Evolutionary conservation across 306 rosid species (phyloP).

Genomic region (Albizia julibrissin): DNA sequence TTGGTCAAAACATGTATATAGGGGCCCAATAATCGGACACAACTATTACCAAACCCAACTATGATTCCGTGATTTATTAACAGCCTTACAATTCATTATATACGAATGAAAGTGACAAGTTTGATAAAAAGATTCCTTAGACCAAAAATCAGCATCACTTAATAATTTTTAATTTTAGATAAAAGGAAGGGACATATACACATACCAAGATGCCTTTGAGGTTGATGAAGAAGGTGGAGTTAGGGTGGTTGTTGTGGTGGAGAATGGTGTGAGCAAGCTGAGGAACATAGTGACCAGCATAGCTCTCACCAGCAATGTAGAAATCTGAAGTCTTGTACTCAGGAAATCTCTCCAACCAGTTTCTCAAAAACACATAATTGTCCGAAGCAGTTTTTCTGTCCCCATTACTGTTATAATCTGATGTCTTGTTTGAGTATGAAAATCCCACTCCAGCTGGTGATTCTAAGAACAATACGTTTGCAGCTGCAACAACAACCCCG

Average conservation of each 20-base stretch:
- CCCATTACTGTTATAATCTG: constrained; percentile 64
- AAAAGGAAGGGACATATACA: not conserved
- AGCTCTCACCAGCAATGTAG: constrained; percentile 87
- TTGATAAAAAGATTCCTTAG: too few relatives aligned
- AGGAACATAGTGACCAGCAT: constrained; percentile 95
- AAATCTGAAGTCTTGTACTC: constrained; percentile 74
- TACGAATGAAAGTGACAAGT: too few relatives aligned
- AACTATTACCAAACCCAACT: too few relatives aligned
- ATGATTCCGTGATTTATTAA: too few relatives aligned
- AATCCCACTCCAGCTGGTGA: constrained; percentile 95
- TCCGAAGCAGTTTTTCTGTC: constrained; percentile 68
- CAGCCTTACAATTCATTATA: too few relatives aligned
- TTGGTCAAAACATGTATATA: too few relatives aligned
- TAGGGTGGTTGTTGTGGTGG: constrained; percentile 52
- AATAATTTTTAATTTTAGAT: not conserved
- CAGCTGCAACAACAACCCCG: constrained; percentile 49
- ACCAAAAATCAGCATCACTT: too few relatives aligned
- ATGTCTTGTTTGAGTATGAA: constrained; percentile 79
- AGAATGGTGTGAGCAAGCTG: constrained; percentile 87
- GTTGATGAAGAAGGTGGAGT: constrained; percentile 52
- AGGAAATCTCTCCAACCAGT: constrained; percentile 88
- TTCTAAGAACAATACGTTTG: constrained; percentile 80
- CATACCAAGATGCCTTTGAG: constrained; percentile 88
- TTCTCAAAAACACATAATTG: constrained; percentile 67
- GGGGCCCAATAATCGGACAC: too few relatives aligned